Percentiles rank a stretch among this genome's conserved stretches.
Conservation (phyloP, 768 basidiomycete genomes). For the Brasilioporus rufonigricans region DNA sequence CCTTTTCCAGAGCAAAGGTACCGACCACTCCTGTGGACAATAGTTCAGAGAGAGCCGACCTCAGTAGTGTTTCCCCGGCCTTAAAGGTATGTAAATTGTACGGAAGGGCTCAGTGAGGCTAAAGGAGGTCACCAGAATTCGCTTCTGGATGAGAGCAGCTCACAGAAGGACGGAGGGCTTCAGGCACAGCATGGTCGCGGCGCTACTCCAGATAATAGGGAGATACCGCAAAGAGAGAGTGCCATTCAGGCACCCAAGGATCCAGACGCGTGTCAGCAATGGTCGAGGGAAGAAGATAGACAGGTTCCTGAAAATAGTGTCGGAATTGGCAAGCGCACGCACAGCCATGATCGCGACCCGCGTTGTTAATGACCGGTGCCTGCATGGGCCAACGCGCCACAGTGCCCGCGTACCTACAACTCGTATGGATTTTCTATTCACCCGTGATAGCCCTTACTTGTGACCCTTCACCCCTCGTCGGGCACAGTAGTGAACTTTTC, state of each 20-base stretch:
- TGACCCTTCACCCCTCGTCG: too few relatives aligned
- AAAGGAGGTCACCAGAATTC: neutral
- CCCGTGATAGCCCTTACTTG: too few relatives aligned
- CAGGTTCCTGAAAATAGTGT: neutral
- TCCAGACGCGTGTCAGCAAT: neutral
- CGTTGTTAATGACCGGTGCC: too few relatives aligned
- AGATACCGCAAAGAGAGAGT: neutral
- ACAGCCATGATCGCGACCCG: too few relatives aligned
- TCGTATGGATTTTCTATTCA: too few relatives aligned
- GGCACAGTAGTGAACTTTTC: too few relatives aligned
- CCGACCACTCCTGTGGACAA: neutral
- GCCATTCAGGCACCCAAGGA: neutral
- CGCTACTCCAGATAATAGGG: neutral
- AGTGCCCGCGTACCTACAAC: too few relatives aligned
- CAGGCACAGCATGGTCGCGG: neutral
- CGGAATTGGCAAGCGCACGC: too few relatives aligned
- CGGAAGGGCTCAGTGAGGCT: neutral
- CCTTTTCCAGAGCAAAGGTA: neutral
- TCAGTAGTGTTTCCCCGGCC: neutral
- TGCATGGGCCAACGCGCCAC: too few relatives aligned
- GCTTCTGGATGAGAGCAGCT: neutral
- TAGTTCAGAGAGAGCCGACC: neutral
- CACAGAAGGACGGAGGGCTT: neutral
- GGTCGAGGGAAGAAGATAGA: neutral
- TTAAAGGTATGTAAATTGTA: neutral